A percentile compares a stretch with the other conserved stretches of the same genome.
These are phyloP conservation scores for Ramalina intermedia DNA, from an alignment of 495 filamentous ascomycete genomes.

Conservation along the genomic window DNA sequence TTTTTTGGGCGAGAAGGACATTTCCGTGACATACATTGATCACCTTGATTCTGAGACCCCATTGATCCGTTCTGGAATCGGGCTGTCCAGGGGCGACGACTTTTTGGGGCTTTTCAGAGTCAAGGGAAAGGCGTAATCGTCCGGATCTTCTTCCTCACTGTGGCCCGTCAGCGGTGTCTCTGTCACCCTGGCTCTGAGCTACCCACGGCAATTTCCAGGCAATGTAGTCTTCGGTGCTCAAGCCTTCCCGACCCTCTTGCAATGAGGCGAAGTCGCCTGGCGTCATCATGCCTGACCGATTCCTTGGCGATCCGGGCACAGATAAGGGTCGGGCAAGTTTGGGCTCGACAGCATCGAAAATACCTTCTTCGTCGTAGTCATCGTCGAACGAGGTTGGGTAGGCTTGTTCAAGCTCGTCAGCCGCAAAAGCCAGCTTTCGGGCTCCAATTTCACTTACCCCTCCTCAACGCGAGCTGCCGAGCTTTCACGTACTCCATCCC, in stretches of 20 bases:
- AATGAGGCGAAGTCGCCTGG: constrained; percentile 93
- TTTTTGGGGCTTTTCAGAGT: constrained; percentile 47
- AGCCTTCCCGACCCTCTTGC: constrained; percentile 83
- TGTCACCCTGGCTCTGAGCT: neutral
- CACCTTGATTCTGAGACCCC: constrained; percentile 6
- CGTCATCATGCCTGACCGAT: constrained; percentile 95
- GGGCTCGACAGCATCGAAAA: constrained; percentile 76
- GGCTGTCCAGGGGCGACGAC: constrained; percentile 10
- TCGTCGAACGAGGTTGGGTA: constrained; percentile 75
- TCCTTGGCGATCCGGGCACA: constrained; percentile 80
- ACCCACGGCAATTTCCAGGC: constrained; percentile 96
- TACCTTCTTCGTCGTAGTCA: constrained; percentile 61
- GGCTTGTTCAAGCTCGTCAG: constrained; percentile 31
- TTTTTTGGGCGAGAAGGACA: too few species aligned
- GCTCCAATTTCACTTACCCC: constrained; percentile 33
- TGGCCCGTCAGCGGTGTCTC: constrained; percentile 12
- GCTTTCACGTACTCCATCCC: constrained; percentile 98
- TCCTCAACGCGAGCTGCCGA: constrained; percentile 74
- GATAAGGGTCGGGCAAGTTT: constrained; percentile 92
- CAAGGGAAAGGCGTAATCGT: constrained; percentile 86
- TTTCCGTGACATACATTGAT: too few species aligned
- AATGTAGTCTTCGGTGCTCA: constrained; percentile 94
- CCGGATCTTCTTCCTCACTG: constrained; percentile 89
- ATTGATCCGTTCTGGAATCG: constrained; percentile 8
- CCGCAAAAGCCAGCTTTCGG: neutral